Base-by-base conservation (phyloP, 805 yeast species). In the Kuraishia capsulata region DNA sequence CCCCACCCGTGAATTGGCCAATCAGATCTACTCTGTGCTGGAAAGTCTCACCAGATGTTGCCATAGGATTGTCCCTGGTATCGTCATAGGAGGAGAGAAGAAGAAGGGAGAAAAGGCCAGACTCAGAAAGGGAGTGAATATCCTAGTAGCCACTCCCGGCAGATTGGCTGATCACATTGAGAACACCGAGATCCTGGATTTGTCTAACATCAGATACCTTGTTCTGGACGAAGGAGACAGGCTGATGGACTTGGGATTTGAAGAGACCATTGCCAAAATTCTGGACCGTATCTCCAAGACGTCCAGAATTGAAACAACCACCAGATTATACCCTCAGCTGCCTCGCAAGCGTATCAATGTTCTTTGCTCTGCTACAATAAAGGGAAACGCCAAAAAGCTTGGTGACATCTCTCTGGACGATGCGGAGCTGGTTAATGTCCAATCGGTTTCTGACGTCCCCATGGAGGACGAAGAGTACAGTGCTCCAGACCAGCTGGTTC, bases 101-200 rank as follows among this genome's bases (percentile, higher is more conserved):
- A 90, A 90, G 59, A 94, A 92, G 54, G 75, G 95, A 2, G 99
- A 92, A 59, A 92, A 92, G 69, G 97, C 97, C 2, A 67, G 99
- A 51, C 62, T 92, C 25, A 73, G 99, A 54, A 90, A 90, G 57
- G 99, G 99, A 46, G 95, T 89, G 25, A 92, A 92, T 57, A 78
- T 92, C 25, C 69, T 92, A n/a, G 94, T 92, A 31, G 97, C 95
- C 10, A 92, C 99, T 0, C 99, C 99, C 2, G 99, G 99, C 43
- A 74, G 99, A 50, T 65, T 92, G 33, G 83, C 86, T 8, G 99
- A 92, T 56, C 99, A 92, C 65, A 76, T 92, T 44, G 95, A 86
- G 45, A 85, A 89, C 58, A 92, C 99, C 0, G 69, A 73, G 36
- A 76, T 81, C 4, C 69, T 94, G 42, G 82, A 82, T 44, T 59